Evolutionary conservation across 2,329 filamentous ascomycete species (phyloP).

Genomic region (Colletotrichum somersetense): DNA sequence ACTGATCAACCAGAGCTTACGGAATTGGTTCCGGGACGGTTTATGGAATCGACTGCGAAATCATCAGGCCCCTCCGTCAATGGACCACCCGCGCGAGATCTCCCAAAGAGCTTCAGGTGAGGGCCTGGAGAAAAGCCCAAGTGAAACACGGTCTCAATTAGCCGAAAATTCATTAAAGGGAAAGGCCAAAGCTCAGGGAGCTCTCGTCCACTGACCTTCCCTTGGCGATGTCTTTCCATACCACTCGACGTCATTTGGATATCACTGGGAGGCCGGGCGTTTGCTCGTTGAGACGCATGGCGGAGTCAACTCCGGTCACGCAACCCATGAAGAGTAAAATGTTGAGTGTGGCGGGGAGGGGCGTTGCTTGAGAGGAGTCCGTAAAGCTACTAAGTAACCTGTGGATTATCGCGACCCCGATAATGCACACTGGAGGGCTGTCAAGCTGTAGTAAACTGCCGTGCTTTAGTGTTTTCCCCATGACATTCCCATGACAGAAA

Average conservation of each 20-base stretch:
- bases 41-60: too few species aligned
- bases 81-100: too few species aligned
- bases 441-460: too few species aligned
- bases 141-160: not conserved
- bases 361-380: too few species aligned
- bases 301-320: constrained; percentile 6
- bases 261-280: not conserved
- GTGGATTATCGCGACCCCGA: too few species aligned
- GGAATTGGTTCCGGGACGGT: not conserved
- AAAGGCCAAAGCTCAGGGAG: not conserved
- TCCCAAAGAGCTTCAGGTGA: not conserved
- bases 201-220: constrained; percentile 2
- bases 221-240: constrained; percentile 4
- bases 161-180: not conserved
- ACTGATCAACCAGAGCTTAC: not conserved
- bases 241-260: constrained; percentile 2
- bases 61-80: too few species aligned
- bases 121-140: not conserved
- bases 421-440: too few species aligned
- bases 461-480: too few species aligned
- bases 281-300: too few species aligned
- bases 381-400: too few species aligned
- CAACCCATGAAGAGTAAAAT: not conserved
- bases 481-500: too few species aligned
- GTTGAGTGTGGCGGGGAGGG: too few species aligned